phyloP scores from a whole-genome alignment of 2,329 filamentous ascomycete genomes.

The Fusarium clavum region DNA sequence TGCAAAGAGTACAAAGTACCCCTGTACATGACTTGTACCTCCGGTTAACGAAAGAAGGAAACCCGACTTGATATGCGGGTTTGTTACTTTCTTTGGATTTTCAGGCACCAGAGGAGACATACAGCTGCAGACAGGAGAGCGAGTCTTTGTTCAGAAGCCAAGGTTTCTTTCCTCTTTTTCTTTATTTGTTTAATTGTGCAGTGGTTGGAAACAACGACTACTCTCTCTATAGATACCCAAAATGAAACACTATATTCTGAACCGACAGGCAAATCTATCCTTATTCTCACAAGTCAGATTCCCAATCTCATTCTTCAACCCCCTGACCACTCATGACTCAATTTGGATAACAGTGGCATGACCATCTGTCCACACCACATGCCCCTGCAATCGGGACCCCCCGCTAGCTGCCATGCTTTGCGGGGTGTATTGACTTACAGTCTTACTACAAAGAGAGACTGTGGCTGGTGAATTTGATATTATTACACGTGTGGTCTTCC shows the following conservation, averaged over 20 bases:
- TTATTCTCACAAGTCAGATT: slow-evolving; percentile 1
- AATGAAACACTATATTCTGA: slow-evolving; percentile 23
- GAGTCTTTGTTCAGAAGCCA: background rate
- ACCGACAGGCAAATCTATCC: background rate
- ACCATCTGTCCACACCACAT: slow-evolving; percentile 43
- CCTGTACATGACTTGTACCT: background rate
- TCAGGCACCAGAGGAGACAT: background rate
- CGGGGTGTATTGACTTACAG: slow-evolving; percentile 2
- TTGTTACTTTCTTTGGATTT: slow-evolving; percentile 4
- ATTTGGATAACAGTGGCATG: slow-evolving; percentile 38
- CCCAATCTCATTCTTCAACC: slow-evolving; percentile 15
- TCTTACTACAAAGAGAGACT: background rate
- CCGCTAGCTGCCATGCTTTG: slow-evolving; percentile 26
- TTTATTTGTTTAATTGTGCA: slow-evolving; percentile 12
- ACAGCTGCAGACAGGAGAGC: background rate
- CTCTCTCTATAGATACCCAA: slow-evolving; percentile 36
- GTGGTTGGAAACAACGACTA: slow-evolving; percentile 16
- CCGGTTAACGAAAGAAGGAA: background rate
- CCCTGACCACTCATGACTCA: slow-evolving; percentile 23
- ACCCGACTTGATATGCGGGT: background rate
- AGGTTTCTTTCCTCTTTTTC: slow-evolving; percentile 5
- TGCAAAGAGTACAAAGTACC: background rate
- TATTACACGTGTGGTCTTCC: background rate
- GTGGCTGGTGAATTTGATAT: slow-evolving; percentile 29
- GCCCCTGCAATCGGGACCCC: slow-evolving; percentile 32